Base-by-base conservation (phyloP, 371 early-diverging fungal species). In the Mucor indicus region DNA sequence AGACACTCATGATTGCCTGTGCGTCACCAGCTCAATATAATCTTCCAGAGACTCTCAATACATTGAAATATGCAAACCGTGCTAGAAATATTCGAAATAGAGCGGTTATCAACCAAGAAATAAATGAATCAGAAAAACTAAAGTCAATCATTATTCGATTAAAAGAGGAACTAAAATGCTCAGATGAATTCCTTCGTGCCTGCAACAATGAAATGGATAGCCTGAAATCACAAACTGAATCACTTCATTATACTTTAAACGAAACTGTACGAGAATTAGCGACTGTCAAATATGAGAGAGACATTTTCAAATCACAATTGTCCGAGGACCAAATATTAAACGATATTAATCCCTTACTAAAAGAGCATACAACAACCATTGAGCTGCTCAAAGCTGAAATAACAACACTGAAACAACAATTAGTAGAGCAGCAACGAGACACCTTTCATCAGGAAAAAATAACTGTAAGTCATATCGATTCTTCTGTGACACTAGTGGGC, bases 1-100 rank as follows among this genome's bases (percentile, higher is more conserved):
- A 88, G 43, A 89, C 92, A 0, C 62, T 95, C 20, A 89, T 95
- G 91, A 69, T 96, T 22, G 93, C 94, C 3, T 95, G 95, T 67
- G 80, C 93, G 1, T 81, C 84, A 38, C 83, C 91, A 0, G 73
- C 81, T 16, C 81, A 80, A 25, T 48, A 53, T 27, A 86, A 90
- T 67, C 75, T 85, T 50, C 72, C 81, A 23, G 98, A 98, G 63
- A 92, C 97, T 16, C 57, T 69, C 43, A 92, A 88, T 57, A 95
- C 96, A 10, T 76, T 96, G 13, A 80, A 87, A 48, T 95, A 92
- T 61, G 93, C 93, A 6, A 84, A 85, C 49, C 77, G 89, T 0
- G 87, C 87, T 5, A 65, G 88, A 19, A 84, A 88, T 42, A 91
- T 90, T 55, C 83, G 84, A 55, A 90, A 91, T 61, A 64, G 76